Base-by-base conservation (phyloP, 2,329 filamentous ascomycete genomes). In the Fusarium hostae region DNA sequence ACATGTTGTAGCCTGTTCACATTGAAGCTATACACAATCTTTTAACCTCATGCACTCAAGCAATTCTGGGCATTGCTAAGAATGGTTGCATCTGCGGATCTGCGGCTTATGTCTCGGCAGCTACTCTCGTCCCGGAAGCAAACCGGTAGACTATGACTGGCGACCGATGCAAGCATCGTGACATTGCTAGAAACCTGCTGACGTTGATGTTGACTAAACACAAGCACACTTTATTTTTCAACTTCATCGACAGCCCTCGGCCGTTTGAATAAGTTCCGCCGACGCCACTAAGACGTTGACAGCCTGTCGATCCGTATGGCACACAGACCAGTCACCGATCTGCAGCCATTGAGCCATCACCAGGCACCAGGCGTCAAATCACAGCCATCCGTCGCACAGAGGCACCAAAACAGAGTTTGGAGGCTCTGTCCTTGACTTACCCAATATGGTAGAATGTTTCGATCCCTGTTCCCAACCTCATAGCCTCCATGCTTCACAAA, bases 241-340 rank as follows among this genome's bases (percentile, higher is more conserved):
- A 37, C 30, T 61, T 28, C 34, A 48, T 55, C 30, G 39, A 34
- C 54, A 71, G 11, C 55, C 65, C 45, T 72, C 69, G 69, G 69
- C 44, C 55, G 34, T 52, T 70, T 71, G 26, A 66, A 41, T 22
- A 66, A 72, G 69, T 72, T 48, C 69, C 70, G 41, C 70, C 69
- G 65, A 63, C n/a, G 41, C 51, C 43, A 37, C 48, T 28, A 52
- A 57, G 30, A 55, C 24, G 28, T 28, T 54, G 60, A 37, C 60
- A 60, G 48, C 69, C 66, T 72, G 69, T 54, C 61, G 52, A 67
- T 63, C 54, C 16, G 32, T 28, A 45, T 58, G 26, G 34, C 43
- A 40, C n/a, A 40, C 34, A 48, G 28, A 37, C 63, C 43, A 47
- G 47, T 43, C 48, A 50, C n/a, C 32, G 41, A 72, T 72, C 56